These are phyloP conservation scores for Aspergillus nomiae DNA, from an alignment of 2,329 filamentous ascomycete species.

Conservation along the genomic window DNA sequence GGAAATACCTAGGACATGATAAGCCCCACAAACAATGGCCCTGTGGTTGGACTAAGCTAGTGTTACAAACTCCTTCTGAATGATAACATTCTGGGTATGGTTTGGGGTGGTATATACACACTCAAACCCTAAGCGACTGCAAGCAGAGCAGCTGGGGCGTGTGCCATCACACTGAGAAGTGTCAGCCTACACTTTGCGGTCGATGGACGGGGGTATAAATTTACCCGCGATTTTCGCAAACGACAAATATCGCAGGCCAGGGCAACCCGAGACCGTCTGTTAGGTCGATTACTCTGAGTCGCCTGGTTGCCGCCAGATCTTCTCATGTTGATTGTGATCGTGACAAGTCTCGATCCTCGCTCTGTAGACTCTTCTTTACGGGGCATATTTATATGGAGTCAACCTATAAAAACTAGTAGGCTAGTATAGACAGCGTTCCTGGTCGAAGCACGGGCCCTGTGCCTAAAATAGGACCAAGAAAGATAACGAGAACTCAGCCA, in stretches of 20 bases:
- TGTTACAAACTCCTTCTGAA: slow-evolving; percentile 39
- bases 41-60: neutral
- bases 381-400: neutral
- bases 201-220: neutral
- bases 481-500: neutral
- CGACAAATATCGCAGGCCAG: slow-evolving; percentile 44
- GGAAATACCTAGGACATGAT: slow-evolving; percentile 17
- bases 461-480: neutral
- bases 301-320: neutral
- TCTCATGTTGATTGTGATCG: neutral
- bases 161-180: slow-evolving; percentile 46
- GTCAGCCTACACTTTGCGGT: neutral
- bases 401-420: neutral
- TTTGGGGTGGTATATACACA: slow-evolving; percentile 45
- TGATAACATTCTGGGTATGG: slow-evolving; percentile 41
- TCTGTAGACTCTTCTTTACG: neutral
- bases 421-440: neutral
- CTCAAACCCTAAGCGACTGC: slow-evolving; percentile 44
- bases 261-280: slow-evolving; percentile 41
- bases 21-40: neutral
- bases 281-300: neutral
- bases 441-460: neutral
- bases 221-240: slow-evolving; percentile 31
- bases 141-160: slow-evolving; percentile 47
- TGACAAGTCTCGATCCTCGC: neutral